Evolutionary conservation across 2,329 filamentous ascomycete species (phyloP), one percentile per base, ranked within the genome.

Genomic region (Fusarium concolor): DNA sequence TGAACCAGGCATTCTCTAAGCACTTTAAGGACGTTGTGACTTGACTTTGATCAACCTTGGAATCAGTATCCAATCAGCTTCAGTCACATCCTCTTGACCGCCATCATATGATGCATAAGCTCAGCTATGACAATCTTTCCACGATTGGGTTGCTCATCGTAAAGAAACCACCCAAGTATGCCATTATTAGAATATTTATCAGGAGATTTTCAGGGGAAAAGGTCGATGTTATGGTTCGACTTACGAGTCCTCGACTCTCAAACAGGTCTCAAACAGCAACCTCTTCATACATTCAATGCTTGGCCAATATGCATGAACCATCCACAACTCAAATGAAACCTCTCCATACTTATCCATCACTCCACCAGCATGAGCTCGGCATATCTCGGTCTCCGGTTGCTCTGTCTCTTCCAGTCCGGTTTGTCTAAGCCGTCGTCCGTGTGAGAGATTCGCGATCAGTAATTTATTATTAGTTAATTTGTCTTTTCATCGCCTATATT

Each of bases 41-140:
- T 14, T 29, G 47, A 22, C 51, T 28, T 29, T 26, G 20, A 54
- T 49, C 42, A 31, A 17, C 22, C 31, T 14, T 26, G 28, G 29
- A 7, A 5, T 24, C 33, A 2, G 2, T 6, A 26, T 14, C 52
- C 52, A 55, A 55, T 50, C 52, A 51, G 18, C 43, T 50, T 50
- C 26, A 26, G 33, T 51, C 33, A 55, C 43, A 29, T 46, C 22
- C 47, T 55, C 52, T 38, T 38, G 24, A 51, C 52, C 45, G 31
- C 31, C 44, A 50, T 55, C 44, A 29, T 31, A 50, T 50, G 26
- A 55, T 50, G 33, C 52, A 39, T 39, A 55, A 55, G 39, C 28
- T 31, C 43, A 37, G 31, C 49, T 44, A 44, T 31, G 42, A 5
- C 37, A 52, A 15, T 17, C 18, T 44, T 52, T 38, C 26, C 29